Base-by-base conservation (phyloP, 2,329 filamentous ascomycete genomes). In the Stagonosporopsis chrysanthemi region DNA sequence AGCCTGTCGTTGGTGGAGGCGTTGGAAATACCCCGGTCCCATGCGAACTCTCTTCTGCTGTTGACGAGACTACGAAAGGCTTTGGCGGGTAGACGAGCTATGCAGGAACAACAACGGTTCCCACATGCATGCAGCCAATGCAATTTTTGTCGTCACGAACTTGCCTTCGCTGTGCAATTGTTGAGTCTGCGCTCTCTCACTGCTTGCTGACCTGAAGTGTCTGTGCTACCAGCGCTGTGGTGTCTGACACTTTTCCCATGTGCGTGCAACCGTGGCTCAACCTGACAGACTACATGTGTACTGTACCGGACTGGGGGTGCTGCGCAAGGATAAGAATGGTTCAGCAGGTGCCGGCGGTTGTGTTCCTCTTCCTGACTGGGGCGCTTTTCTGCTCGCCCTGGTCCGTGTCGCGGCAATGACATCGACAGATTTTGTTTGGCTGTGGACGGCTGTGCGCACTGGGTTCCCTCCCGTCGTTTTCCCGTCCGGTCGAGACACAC, bases 91-190 rank as follows among this genome's bases (percentile, higher is more conserved):
- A 45, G 62, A 52, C 65, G 67, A 68, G 61, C 63, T 40, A 63
- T 63, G 65, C 67, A 71, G 66, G 63, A 67, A 66, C 65, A 65
- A 45, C 44, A n/a, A n/a, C n/a, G 42, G 60, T 62, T 58, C 52
- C 45, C 57, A 56, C 54, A 57, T n/a, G n/a, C n/a, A 24, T 17
- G 22, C 9, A 36, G 9, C 41, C 47, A 26, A 36, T 42, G 43
- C 46, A 45, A 55, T 47, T 28, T 46, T 22, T 46, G 36, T 56
- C 40, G 29, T 43, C 42, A 47, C 41, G 11, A 39, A 19, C 28
- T 42, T 44, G 58, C 43, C 57, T 50, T 50, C 38, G n/a, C 35
- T 49, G 40, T 35, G 51, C 51, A 55, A 31, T 35, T 45, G 46
- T 52, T 51, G 45, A 49, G 26, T 28, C 24, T 49, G 45, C 52